Base-by-base conservation (phyloP, 805 yeast genomes). In the Candida berthetii region DNA sequence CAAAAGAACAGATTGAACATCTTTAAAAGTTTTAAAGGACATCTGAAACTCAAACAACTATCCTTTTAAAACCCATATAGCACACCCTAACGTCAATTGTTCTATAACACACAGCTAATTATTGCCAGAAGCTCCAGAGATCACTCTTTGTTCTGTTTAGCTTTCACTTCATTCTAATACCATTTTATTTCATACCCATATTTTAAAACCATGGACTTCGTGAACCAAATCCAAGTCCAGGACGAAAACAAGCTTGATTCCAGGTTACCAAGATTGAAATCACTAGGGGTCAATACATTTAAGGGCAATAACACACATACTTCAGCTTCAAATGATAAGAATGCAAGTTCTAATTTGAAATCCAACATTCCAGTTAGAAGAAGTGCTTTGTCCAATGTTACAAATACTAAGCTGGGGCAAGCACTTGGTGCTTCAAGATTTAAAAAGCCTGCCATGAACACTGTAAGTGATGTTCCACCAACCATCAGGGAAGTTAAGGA, bases 321-420 rank as follows among this genome's bases (percentile, higher is more conserved):
- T 3, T 46, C 40, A 35, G 41, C 42, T 13, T 39, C 25, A 7
- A 22, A 40, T 17, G 40, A 28, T 3, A 14, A 9, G 7, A 9
- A 9, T 22, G 25, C 25, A 7, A 6, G 24, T n/a, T 35, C 38
- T 4, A 42, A n/a, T n/a, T n/a, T 37, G 29, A 49, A 47, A 41
- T 50, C 56, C 7, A 54, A 52, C 42, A 53, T 55, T 34, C 58
- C 60, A 7, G 47, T 54, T 3, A 52, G 60, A 43, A 53, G 52
- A 58, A 53, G 45, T 44, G 63, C 50, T 22, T 46, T 44, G 38
- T 48, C 48, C 35, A 55, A 50, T 49, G 63, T 52, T 44, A 52
- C 55, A 36, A 56, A 45, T 55, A 62, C 53, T 53, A 61, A 42
- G 48, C 51, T 40, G 52, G 61, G 22, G 4, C 17, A 27, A 18